Percentiles rank a stretch among this genome's conserved stretches.
Evolutionary conservation across 2,329 filamentous ascomycete genomes (phyloP).

Genomic region (Alternaria sp.): DNA sequence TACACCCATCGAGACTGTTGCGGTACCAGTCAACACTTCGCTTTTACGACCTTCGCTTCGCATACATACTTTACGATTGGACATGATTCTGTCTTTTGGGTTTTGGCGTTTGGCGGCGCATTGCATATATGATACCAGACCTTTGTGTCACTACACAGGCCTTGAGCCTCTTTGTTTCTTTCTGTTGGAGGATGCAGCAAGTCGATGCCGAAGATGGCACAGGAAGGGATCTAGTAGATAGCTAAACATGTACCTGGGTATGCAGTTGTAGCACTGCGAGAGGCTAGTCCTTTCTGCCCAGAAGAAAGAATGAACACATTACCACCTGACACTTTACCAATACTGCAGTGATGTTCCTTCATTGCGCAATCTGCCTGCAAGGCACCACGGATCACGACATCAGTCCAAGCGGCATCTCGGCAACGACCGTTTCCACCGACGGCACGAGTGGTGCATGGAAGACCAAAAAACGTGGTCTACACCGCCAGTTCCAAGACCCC

Average conservation of each 20-base stretch:
- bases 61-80: conserved; percentile 43
- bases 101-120: conserved; percentile 38
- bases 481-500: conserved; percentile 16
- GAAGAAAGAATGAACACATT: conserved; percentile 17
- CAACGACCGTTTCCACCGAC: not conserved
- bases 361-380: conserved; percentile 9
- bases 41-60: conserved; percentile 24
- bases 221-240: conserved; percentile 4
- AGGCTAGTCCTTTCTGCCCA: conserved; percentile 12
- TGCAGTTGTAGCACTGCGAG: conserved; percentile 8
- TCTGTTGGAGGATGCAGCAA: conserved; percentile 11
- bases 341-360: conserved; percentile 1
- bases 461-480: not conserved
- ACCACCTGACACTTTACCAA: not conserved
- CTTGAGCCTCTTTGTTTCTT: conserved; percentile 30
- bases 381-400: not conserved
- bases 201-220: conserved; percentile 6
- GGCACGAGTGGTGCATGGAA: not conserved
- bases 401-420: not conserved
- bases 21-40: conserved; percentile 24
- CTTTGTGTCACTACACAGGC: conserved; percentile 44
- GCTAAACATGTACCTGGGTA: conserved; percentile 14
- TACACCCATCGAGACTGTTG: conserved; percentile 11
- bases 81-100: conserved; percentile 38
- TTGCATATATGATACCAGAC: conserved; percentile 51